Evolutionary conservation across 345 rosid species (phyloP), one percentile per base, ranked within the genome.

Genomic region (Psidium friedrichsthalianum): DNA sequence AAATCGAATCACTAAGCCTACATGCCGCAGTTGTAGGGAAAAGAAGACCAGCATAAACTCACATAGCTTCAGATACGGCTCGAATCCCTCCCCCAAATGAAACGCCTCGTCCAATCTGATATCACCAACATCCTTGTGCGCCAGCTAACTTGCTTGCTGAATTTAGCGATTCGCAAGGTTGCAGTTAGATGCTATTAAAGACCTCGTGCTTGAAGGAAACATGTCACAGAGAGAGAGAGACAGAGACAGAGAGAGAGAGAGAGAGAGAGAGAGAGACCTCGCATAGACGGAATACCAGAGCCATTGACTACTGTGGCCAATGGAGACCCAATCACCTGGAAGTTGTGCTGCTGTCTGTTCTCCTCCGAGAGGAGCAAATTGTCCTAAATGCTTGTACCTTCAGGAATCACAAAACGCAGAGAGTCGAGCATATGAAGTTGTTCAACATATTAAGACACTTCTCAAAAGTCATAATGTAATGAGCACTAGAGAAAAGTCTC

Each of bases 261-360:
- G 59, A 83, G 74, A 56, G 29, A 27, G 40, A 52, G 18, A 54
- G 14, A 25, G 44, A 21, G 3, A 88, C 99, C 98, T 98, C 42
- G 99, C 97, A 86, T 97, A 97, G 86, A 97, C 94, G 42, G 99
- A 96, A 82, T 97, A 97, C 99, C 99, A 96, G 1, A 97, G 98
- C 99, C 99, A 97, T 87, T 96, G 99, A 36, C 91, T 58, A 84
- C 99, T 94, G 8, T 92, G 95, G 59, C 99, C 99, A 16, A 97
- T 97, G 5, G 99, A 97, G 82, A 97, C 96, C 95, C 95, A 94
- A 84, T 97, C 99, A 52, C 98, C 97, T 8, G 99, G 99, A 82
- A 97, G 99, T 64, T 96, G 94, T 27, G 99, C 99, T 49, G 99
- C 99, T 11, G 99, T 94, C 90, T 97, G 95, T 87, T 97, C 99